A percentile compares a stretch with the other conserved stretches of the same genome.
Evolutionary conservation across 2,329 filamentous ascomycete genomes (phyloP).

Genomic region (Emergomyces africanus): DNA sequence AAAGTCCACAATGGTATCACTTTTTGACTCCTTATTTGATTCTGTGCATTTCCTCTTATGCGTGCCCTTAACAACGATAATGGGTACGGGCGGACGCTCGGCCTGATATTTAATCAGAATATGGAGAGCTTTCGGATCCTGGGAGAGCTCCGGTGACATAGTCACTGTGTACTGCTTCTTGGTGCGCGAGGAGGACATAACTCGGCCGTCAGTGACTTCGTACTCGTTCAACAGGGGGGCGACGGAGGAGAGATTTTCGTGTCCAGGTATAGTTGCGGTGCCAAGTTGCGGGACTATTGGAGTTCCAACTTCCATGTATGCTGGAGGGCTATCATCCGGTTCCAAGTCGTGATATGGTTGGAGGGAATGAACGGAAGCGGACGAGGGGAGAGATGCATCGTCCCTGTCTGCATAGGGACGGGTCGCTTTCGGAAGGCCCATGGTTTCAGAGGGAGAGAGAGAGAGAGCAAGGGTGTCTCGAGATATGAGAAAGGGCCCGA

Average conservation of each 20-base stretch:
- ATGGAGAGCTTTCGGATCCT: constrained; percentile 33
- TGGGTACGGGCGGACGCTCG: constrained; percentile 40
- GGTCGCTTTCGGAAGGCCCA: background rate
- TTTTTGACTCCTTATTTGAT: background rate
- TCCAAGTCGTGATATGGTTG: constrained; percentile 4
- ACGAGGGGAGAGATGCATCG: constrained; percentile 6
- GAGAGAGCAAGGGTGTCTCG: background rate
- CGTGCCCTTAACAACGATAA: constrained; percentile 40
- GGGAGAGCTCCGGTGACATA: constrained; percentile 35
- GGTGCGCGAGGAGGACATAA: constrained; percentile 1
- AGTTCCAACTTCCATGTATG: constrained; percentile 6
- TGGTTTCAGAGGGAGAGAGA: background rate
- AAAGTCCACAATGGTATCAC: constrained; percentile 19
- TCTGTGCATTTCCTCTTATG: constrained; percentile 29
- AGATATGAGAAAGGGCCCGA: background rate
- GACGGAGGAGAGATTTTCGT: background rate
- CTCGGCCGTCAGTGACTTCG: constrained; percentile 2
- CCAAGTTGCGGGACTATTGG: background rate
- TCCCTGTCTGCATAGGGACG: background rate
- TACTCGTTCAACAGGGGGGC: background rate
- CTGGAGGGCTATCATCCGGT: constrained; percentile 5
- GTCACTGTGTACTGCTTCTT: constrained; percentile 10
- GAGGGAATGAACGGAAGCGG: constrained; percentile 4
- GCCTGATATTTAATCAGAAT: constrained; percentile 35
- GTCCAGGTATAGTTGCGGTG: background rate